Percentiles rank a stretch among this genome's conserved stretches.
Evolutionary conservation across 2,329 filamentous ascomycete species (phyloP).

Genomic region (Trichoderma breve): DNA sequence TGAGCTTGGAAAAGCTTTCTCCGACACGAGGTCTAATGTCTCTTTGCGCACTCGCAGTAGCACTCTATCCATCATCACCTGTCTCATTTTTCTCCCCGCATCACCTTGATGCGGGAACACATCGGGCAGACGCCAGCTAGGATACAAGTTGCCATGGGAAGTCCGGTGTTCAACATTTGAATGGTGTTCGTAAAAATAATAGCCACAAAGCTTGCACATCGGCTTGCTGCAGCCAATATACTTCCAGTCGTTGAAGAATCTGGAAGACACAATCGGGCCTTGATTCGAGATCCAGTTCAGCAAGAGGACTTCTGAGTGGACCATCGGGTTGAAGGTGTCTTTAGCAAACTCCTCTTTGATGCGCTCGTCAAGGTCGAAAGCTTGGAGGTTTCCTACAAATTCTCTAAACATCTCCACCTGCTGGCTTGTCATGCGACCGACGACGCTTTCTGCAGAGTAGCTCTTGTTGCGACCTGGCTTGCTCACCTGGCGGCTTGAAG

Average conservation of each 20-base stretch:
- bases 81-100: too few relatives aligned
- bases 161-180: not conserved
- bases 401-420: not conserved
- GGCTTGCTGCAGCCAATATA: constrained; percentile 8
- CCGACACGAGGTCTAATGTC: not conserved
- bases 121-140: not conserved
- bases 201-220: not conserved
- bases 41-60: not conserved
- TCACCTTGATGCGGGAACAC: too few relatives aligned
- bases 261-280: not conserved
- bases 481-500: not conserved
- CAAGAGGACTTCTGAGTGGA: constrained; percentile 2
- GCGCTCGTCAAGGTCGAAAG: not conserved
- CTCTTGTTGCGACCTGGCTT: not conserved
- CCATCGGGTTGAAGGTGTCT: not conserved
- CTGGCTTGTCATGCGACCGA: not conserved
- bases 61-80: not conserved
- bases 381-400: not conserved
- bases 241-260: not conserved
- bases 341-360: too few relatives aligned
- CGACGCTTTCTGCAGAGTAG: not conserved
- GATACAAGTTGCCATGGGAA: constrained; percentile 2
- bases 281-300: not conserved
- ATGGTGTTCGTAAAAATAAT: not conserved
- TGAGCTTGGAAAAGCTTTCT: not conserved